Conservation (phyloP, 2,329 filamentous ascomycete genomes). For the Ilyonectria robusta region DNA sequence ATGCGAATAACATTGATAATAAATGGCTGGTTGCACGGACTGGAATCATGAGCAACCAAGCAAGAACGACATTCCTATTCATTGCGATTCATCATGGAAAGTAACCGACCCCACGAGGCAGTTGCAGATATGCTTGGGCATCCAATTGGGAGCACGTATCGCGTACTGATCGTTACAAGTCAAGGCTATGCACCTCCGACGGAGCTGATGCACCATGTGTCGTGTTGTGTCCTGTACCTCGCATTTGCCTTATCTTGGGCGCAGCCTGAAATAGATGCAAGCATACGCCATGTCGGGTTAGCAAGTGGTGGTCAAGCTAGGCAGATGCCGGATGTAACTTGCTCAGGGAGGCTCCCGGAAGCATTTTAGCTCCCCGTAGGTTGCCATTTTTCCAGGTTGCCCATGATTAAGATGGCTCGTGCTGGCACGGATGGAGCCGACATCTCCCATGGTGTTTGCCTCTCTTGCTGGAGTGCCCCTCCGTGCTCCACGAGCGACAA, state of each 20-base stretch:
- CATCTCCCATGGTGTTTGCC: conserved; percentile 13
- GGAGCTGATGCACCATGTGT: background rate
- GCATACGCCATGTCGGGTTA: background rate
- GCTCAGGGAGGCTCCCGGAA: conserved; percentile 2
- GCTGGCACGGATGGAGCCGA: conserved; percentile 10
- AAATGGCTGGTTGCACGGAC: background rate
- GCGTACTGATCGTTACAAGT: background rate
- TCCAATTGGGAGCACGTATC: background rate
- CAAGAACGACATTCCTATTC: background rate
- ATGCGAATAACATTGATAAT: background rate
- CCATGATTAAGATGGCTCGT: conserved; percentile 8
- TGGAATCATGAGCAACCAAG: background rate
- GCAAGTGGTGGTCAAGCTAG: background rate
- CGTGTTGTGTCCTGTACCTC: too few relatives aligned
- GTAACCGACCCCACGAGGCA: background rate
- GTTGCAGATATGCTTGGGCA: background rate
- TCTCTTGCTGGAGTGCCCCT: background rate
- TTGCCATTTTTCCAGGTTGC: background rate
- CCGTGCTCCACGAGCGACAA: background rate
- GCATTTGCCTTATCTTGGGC: background rate
- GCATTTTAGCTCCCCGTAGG: background rate
- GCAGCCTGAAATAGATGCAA: background rate
- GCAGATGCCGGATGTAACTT: conserved; percentile 1
- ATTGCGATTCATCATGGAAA: background rate
- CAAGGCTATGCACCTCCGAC: background rate